A percentile compares a stretch with the other conserved stretches of the same genome.
Evolutionary conservation across 257 asterid genomes (phyloP).

Genomic region (Capsicum baccatum): DNA sequence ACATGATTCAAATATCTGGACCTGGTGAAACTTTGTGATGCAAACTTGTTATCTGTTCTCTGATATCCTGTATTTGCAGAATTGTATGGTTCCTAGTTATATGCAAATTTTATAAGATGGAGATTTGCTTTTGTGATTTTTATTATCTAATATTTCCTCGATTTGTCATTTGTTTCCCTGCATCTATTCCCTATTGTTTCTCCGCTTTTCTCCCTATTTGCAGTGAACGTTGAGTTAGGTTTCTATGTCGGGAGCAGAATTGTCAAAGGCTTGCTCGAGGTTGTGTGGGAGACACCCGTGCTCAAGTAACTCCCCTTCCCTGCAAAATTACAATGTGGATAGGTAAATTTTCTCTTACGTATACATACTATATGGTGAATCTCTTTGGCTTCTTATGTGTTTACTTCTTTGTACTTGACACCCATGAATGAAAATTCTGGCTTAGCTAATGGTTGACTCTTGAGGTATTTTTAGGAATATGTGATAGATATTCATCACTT

Average conservation of each 20-base stretch:
- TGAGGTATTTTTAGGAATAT: not conserved
- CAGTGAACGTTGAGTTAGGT: not conserved
- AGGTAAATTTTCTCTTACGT: not conserved
- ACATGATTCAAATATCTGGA: too few species aligned
- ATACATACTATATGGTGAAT: not conserved
- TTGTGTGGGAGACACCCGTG: not conserved
- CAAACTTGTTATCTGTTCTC: not conserved
- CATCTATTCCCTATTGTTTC: not conserved
- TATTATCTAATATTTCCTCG: not conserved
- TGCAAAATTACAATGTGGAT: not conserved
- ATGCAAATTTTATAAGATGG: not conserved
- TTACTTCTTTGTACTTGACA: not conserved
- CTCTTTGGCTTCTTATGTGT: not conserved
- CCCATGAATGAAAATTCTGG: not conserved
- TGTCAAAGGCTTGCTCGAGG: not conserved
- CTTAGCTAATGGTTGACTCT: not conserved
- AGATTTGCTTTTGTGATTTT: not conserved
- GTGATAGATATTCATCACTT: not conserved
- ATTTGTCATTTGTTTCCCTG: constrained; percentile 2
- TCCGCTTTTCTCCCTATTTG: not conserved
- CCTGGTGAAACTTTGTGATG: too few species aligned
- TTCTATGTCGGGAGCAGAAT: not conserved
- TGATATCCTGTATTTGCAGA: not conserved
- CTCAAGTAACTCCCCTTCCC: not conserved
- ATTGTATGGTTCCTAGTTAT: not conserved